Evolutionary conservation across 2,329 filamentous ascomycete genomes (phyloP).

Genomic region (Paracorniculantispora psalliotae): DNA sequence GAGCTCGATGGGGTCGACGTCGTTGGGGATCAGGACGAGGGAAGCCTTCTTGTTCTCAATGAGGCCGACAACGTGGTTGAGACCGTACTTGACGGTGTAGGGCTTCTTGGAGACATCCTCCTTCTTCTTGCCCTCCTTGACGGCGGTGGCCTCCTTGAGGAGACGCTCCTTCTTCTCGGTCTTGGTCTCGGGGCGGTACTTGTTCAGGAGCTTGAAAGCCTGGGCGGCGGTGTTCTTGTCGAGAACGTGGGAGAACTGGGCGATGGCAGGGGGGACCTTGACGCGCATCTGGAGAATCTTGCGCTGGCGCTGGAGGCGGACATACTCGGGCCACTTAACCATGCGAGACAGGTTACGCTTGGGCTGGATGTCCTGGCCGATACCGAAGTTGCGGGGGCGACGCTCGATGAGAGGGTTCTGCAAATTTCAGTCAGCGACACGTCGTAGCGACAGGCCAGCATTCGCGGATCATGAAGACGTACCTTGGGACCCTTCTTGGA

Average conservation of each 20-base stretch:
- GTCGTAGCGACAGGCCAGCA: no score
- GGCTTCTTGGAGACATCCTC: conserved; percentile 99
- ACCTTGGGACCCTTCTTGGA: conserved; percentile 97
- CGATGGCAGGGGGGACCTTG: conserved; percentile 95
- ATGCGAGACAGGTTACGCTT: conserved; percentile 93
- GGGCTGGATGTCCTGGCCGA: conserved; percentile 98
- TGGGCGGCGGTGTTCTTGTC: conserved; percentile 96
- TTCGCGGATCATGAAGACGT: conserved; percentile 38
- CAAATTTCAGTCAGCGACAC: background rate
- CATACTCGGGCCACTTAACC: conserved; percentile 99
- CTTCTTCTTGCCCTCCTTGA: conserved; percentile 99
- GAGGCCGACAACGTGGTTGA: conserved; percentile 97
- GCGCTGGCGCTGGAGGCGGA: conserved; percentile 89
- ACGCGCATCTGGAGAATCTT: conserved; percentile 98
- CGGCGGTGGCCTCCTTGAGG: conserved; percentile 93
- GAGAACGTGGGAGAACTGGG: conserved; percentile 96
- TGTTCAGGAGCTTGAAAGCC: conserved; percentile 98
- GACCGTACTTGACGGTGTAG: conserved; percentile 98
- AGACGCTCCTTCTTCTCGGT: conserved; percentile 99
- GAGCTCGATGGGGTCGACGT: conserved; percentile 98
- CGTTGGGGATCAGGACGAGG: conserved; percentile 97
- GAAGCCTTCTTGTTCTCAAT: conserved; percentile 99
- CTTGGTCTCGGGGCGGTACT: conserved; percentile 99
- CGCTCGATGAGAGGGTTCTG: conserved; percentile 99
- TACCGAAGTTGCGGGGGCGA: conserved; percentile 94